These are phyloP conservation scores for Sambucus nigra DNA, from an alignment of 129 eudicot species.

Conservation along the genomic window DNA sequence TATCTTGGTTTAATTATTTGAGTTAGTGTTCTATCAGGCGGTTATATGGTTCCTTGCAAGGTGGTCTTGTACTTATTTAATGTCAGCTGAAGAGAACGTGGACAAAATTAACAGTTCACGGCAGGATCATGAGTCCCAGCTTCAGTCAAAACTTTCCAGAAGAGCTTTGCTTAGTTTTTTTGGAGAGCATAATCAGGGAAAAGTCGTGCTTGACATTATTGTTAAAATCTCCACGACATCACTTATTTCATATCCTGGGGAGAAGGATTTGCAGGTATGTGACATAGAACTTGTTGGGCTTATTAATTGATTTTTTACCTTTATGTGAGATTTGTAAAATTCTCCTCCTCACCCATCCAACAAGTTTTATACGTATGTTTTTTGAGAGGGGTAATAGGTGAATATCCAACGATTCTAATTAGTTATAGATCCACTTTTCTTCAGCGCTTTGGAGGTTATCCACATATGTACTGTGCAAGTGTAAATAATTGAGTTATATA, in stretches of 20 bases:
- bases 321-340: background rate
- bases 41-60: constrained; percentile 89
- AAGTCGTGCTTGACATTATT: constrained; percentile 56
- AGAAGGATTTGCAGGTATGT: constrained; percentile 84
- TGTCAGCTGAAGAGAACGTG: constrained; percentile 43
- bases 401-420: too few species aligned
- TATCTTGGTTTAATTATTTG: constrained; percentile 12
- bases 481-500: too few species aligned
- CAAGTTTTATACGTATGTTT: too few species aligned
- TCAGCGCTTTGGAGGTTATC: too few species aligned
- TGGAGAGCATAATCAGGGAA: constrained; percentile 74
- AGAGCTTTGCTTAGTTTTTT: constrained; percentile 43
- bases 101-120: constrained; percentile 13
- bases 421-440: too few species aligned
- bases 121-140: constrained; percentile 18
- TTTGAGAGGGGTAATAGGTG: too few species aligned
- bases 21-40: constrained; percentile 39
- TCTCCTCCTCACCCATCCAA: background rate
- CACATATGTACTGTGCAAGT: too few species aligned
- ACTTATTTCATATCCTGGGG: constrained; percentile 74
- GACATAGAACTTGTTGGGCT: background rate
- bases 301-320: background rate
- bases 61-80: constrained; percentile 77
- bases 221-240: constrained; percentile 58
- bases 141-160: constrained; percentile 28